Evolutionary conservation across 1,284 basidiomycete species (phyloP), one percentile per base, ranked within the genome.

Genomic region (Serendipita sp.): DNA sequence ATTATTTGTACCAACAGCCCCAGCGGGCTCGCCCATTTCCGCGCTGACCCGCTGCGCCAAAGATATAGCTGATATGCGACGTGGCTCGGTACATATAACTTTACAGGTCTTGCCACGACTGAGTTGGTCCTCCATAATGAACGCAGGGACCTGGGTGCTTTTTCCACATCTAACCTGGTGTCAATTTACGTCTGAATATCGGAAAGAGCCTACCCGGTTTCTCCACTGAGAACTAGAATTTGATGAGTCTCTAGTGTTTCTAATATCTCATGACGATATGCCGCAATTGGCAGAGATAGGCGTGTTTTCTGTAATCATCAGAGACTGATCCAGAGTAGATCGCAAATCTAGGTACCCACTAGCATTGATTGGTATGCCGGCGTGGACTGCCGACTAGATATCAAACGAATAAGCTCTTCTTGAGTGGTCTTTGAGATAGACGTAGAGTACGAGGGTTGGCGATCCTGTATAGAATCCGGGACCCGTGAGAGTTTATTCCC

Each of bases 41-140:
- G 83, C 81, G 13, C 94, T 95, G 10, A 99, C 95, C 65, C 95
- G 88, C 69, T 97, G 92, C 0, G 96, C 95, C 2, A 99, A 81
- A 0, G 96, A 98, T 60, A 99, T 93, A 1, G 96, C 95, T 63
- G 93, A 96, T 69, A 99, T 99, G 63, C 95, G 85, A 30, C 96
- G 82, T 1, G 96, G 96, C 69, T 99, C 95, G 2, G 95, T 98
- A 67, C 94, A 96, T 69, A 87, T 93, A 67, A 99, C 91, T 73
- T 89, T 95, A 77, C 93, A 97, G 60, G 84, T 80, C 67, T 81
- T 82, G 17, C 94, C 95, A 64, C 81, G 81, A 3, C 85, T 82
- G 15, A 98, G 81, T 62, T 91, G 85, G 70, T 96, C 84, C 72
- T 99, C 96, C 6, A 99, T 79, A 65, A 99, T 89, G 76, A 93